phyloP scores from a whole-genome alignment of 768 basidiomycete genomes.

The Mrakia blollopis region DNA sequence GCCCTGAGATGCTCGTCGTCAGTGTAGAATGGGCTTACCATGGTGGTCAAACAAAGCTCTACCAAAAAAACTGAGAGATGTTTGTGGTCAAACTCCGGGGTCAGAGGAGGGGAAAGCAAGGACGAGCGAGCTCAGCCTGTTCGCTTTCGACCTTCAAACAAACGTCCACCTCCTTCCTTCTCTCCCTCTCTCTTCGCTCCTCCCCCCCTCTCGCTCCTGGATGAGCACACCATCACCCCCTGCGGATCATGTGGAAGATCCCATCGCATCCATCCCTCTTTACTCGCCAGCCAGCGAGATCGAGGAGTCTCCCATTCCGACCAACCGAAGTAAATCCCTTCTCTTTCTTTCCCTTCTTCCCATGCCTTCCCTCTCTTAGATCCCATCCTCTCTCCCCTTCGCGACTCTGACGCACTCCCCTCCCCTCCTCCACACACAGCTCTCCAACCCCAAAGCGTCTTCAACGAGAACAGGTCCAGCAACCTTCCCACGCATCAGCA shows the following conservation, averaged over 20 bases:
- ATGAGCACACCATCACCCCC: neutral
- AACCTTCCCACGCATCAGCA: neutral
- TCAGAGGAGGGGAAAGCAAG: neutral
- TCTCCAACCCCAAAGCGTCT: constrained; percentile 10
- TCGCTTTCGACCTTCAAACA: neutral
- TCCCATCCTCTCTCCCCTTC: neutral
- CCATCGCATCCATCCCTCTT: neutral
- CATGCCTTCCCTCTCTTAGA: neutral
- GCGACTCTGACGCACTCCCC: neutral
- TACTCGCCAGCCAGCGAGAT: neutral
- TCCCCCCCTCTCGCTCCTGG: neutral
- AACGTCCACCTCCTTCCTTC: neutral
- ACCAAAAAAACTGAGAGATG: too few relatives aligned
- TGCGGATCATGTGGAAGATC: neutral
- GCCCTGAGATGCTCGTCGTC: too few relatives aligned
- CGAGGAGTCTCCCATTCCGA: neutral
- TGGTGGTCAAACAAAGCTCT: too few relatives aligned
- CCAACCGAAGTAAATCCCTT: neutral
- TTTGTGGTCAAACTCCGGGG: too few relatives aligned
- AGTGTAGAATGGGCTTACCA: too few relatives aligned
- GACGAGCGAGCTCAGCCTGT: neutral
- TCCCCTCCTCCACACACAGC: neutral
- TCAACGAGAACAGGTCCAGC: constrained; percentile 6
- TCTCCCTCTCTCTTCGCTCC: neutral
- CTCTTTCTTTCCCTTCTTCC: neutral